Evolutionary conservation across 139 green algal genomes (phyloP), one percentile per base, ranked within the genome.

Genomic region (Micractinium conductrix): DNA sequence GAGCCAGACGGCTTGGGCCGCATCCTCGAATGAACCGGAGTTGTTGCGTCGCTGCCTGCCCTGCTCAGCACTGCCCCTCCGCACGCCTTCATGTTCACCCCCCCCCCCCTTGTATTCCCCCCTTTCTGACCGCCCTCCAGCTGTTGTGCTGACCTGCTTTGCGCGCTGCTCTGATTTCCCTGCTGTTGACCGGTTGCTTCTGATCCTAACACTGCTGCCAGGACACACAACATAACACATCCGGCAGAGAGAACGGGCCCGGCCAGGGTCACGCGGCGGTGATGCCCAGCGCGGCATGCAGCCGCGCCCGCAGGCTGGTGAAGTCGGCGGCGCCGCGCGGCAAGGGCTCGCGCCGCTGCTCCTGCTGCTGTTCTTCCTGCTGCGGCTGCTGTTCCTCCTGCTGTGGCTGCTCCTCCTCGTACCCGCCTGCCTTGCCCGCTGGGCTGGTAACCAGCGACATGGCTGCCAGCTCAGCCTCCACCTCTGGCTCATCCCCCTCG

Each of bases 251-350:
- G n/a, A n/a, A n/a, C n/a, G n/a, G n/a, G n/a, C n/a, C n/a, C n/a
- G n/a, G n/a, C n/a, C n/a, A n/a, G n/a, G n/a, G n/a, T n/a, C n/a
- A n/a, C n/a, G n/a, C n/a, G n/a, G n/a, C n/a, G n/a, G n/a, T n/a
- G n/a, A n/a, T n/a, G n/a, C 38, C 55, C 28, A 82, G 55, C 40
- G 76, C 76, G 28, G 55, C 76, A 14, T 37, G 55, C 28, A 82
- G 76, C 76, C 76, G 55, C 38, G 38, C 55, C 2, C 76, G 76
- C 26, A 82, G 28, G 55, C 76, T 72, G 38, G 5, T 71, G n/a
- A 82, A 55, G 50, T 37, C 37, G 9, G 42, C 74, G 22, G 48
- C 12, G 0, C n/a, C n/a, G n/a, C n/a, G n/a, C n/a, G n/a, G n/a
- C n/a, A n/a, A n/a, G n/a, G n/a, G n/a, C n/a, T n/a, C n/a, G n/a